Base-by-base conservation (phyloP, 2,329 filamentous ascomycete species). In the Domatiomyces globalis region DNA sequence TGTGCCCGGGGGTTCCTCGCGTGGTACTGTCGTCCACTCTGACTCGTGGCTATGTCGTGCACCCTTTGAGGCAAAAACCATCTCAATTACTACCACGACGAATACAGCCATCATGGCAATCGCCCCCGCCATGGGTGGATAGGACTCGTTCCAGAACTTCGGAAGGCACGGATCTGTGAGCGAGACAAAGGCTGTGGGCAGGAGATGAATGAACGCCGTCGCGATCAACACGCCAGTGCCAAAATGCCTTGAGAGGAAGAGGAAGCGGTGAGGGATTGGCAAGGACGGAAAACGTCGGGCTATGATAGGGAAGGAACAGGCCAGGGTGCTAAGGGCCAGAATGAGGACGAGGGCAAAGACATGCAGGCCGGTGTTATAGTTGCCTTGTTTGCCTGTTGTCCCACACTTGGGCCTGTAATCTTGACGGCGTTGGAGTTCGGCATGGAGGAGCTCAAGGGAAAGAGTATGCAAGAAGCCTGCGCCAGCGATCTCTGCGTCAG, bases 141-240 rank as follows among this genome's bases (percentile, higher is more conserved):
- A 74, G 46, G 70, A 64, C 1, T 65, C 60, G 27, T 66, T 72
- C 69, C 71, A 72, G 57, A 73, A 72, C 20, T 60, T 54, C 0
- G 70, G 67, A 19, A 73, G 62, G 61, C 83, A 85, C 44, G 81
- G 81, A 56, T 84, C 78, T 57, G 76, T 83, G 18, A 84, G 70
- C 43, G 80, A 82, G 53, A 73, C 66, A 60, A 85, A 85, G 0
- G 83, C 81, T 22, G 78, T 85, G 50, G 79, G 81, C 3, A 84
- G 74, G 10, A 84, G 73, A 68, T 90, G 85, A 22, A 90, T 85
- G 62, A 92, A 92, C 51, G 86, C 85, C 1, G 86, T 92, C 9
- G 87, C 85, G 55, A 92, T 83, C n/a, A 92, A 72, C 18, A 92
- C 87, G 53, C 86, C 86, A 1, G 86, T 92, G 62, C 86, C 84